Evolutionary conservation across 2,329 filamentous ascomycete genomes (phyloP).

Genomic region (Xylaria digitata): DNA sequence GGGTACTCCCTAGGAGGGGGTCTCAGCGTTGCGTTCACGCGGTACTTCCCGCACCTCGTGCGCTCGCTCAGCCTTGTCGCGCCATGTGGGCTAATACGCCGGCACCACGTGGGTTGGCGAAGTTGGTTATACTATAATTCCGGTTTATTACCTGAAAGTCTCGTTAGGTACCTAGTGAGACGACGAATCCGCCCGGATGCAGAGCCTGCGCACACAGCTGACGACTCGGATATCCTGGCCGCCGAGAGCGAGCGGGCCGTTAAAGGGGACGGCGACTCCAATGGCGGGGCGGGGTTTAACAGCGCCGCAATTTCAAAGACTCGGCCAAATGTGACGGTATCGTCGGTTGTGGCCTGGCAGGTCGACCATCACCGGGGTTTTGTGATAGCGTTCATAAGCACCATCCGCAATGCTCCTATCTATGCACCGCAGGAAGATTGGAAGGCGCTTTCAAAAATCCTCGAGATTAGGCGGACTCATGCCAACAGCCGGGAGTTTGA

Average conservation of each 20-base stretch:
- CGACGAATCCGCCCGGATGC: constrained; percentile 46
- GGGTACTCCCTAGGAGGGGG: constrained; percentile 87
- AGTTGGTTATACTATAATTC: constrained; percentile 72
- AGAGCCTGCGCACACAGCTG: constrained; percentile 3
- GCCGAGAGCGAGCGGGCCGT: constrained; percentile 42
- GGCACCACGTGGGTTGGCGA: constrained; percentile 68
- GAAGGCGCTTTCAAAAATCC: constrained; percentile 63
- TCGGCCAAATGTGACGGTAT: constrained; percentile 66
- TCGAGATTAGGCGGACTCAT: constrained; percentile 51
- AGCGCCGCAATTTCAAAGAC: constrained; percentile 63
- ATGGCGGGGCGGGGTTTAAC: constrained; percentile 56
- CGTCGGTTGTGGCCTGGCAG: constrained; percentile 76
- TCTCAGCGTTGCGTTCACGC: constrained; percentile 75
- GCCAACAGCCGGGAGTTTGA: constrained; percentile 42
- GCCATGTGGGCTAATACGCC: constrained; percentile 75
- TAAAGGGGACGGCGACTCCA: constrained; percentile 53
- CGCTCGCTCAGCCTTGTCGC: constrained; percentile 74
- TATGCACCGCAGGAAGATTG: constrained; percentile 72
- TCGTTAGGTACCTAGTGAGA: constrained; percentile 59
- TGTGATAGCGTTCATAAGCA: constrained; percentile 75
- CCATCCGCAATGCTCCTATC: constrained; percentile 76
- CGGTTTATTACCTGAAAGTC: constrained; percentile 67
- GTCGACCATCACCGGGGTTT: constrained; percentile 74
- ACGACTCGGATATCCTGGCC: constrained; percentile 39
- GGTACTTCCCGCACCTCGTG: constrained; percentile 73